These are phyloP conservation scores for Asterophora lycoperdoides DNA, from an alignment of 768 basidiomycete species.

Conservation along the genomic window DNA sequence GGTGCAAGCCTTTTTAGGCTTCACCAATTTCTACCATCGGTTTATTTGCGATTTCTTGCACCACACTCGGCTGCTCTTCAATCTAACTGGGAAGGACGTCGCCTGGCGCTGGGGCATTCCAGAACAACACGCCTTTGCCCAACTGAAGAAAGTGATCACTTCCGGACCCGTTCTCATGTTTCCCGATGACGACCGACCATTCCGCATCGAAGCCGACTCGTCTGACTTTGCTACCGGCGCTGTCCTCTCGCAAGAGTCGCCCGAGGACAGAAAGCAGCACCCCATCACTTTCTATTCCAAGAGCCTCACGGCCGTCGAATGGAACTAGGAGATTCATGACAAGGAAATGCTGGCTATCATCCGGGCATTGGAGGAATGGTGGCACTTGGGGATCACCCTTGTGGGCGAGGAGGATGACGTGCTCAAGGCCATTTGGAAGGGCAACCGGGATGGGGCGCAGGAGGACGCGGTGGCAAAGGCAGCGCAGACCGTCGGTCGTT, in stretches of 20 bases:
- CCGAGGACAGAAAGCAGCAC: background rate
- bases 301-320: too few relatives aligned
- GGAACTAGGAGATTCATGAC: constrained; percentile 39
- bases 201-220: too few relatives aligned
- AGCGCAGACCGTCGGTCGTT: background rate
- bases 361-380: constrained; percentile 19
- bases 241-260: background rate
- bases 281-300: background rate
- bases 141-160: too few relatives aligned
- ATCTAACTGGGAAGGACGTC: constrained; percentile 18
- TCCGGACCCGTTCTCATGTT: too few relatives aligned
- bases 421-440: background rate
- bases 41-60: constrained; percentile 29
- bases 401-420: background rate
- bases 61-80: constrained; percentile 16
- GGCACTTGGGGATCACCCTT: constrained; percentile 2
- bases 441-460: background rate
- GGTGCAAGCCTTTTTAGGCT: constrained; percentile 38
- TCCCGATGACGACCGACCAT: too few relatives aligned
- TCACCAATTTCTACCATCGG: constrained; percentile 32
- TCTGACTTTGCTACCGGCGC: too few relatives aligned
- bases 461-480: background rate
- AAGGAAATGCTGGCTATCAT: constrained; percentile 44
- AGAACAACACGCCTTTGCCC: too few relatives aligned
- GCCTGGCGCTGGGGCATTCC: constrained; percentile 9